Percentiles rank a stretch among this genome's conserved stretches.
Conservation (phyloP, 1,284 basidiomycete species). For the Ceratobasidium sp. region DNA sequence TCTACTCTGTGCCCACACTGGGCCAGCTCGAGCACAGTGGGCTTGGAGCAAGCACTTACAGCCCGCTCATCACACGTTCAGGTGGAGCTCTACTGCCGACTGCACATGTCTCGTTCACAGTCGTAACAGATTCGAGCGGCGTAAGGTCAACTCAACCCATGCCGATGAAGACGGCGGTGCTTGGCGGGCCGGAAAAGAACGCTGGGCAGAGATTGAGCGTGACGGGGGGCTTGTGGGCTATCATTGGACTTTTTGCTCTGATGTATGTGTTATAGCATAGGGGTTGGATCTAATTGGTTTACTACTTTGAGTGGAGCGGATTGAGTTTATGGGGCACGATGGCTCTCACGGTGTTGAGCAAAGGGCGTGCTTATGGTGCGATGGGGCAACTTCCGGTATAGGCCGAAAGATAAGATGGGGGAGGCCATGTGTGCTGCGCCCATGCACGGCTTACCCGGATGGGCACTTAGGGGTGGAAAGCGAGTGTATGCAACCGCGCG, state of each 20-base stretch:
- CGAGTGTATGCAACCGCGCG: not conserved
- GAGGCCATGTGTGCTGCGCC: not conserved
- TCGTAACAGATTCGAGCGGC: constrained; percentile 31
- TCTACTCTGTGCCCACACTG: constrained; percentile 28
- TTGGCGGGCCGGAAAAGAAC: constrained; percentile 21
- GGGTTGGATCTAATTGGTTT: not conserved
- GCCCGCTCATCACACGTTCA: constrained; percentile 24
- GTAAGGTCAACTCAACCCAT: constrained; percentile 14
- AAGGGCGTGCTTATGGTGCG: not conserved
- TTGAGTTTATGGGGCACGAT: not conserved
- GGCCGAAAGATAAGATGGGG: constrained; percentile 30
- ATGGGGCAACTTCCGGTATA: not conserved
- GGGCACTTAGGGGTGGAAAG: constrained; percentile 11
- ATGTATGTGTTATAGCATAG: constrained; percentile 10
- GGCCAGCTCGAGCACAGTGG: constrained; percentile 16
- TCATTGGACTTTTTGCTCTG: constrained; percentile 3
- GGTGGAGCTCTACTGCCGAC: constrained; percentile 26
- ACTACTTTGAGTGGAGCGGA: not conserved
- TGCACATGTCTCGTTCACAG: constrained; percentile 17
- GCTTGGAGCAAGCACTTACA: constrained; percentile 37
- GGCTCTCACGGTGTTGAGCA: not conserved
- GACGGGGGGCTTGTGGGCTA: not conserved
- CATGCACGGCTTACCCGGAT: not conserved
- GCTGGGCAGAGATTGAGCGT: not conserved
- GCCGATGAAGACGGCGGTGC: constrained; percentile 29